These are phyloP conservation scores for Fusarium bactridioides DNA, from an alignment of 2,329 filamentous ascomycete species.

Conservation along the genomic window DNA sequence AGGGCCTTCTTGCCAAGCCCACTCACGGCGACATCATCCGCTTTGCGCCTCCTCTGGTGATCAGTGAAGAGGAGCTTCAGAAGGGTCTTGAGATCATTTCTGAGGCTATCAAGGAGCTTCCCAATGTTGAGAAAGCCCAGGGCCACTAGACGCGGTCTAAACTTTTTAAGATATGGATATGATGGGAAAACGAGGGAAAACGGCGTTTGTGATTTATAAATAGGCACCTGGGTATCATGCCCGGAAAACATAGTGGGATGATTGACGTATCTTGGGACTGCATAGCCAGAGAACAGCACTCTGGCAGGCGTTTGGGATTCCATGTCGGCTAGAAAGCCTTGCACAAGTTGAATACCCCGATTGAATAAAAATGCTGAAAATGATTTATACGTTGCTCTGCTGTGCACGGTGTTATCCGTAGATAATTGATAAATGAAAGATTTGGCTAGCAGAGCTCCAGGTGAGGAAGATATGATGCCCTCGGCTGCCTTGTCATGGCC, in stretches of 20 bases:
- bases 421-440: background rate
- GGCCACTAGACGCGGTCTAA: constrained; percentile 45
- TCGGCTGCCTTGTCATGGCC: background rate
- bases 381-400: background rate
- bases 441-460: background rate
- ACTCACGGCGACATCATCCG: constrained; percentile 99
- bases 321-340: constrained; percentile 23
- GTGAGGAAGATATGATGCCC: background rate
- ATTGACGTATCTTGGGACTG: constrained; percentile 16
- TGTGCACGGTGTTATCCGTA: background rate
- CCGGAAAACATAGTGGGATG: constrained; percentile 25
- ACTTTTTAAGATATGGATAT: constrained; percentile 36
- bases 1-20: constrained; percentile 96
- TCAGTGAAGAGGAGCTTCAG: constrained; percentile 85
- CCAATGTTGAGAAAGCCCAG: constrained; percentile 57
- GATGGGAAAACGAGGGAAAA: constrained; percentile 15
- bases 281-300: constrained; percentile 27
- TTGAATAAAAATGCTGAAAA: constrained; percentile 15
- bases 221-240: constrained; percentile 5
- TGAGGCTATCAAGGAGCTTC: constrained; percentile 83
- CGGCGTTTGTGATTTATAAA: constrained; percentile 28
- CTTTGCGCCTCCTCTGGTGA: constrained; percentile 94
- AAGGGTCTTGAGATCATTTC: constrained; percentile 81
- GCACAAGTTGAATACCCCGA: constrained; percentile 32
- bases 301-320: constrained; percentile 36